Conservation (phyloP, 2,329 filamentous ascomycete genomes). For the Sporothrix schenckii region DNA sequence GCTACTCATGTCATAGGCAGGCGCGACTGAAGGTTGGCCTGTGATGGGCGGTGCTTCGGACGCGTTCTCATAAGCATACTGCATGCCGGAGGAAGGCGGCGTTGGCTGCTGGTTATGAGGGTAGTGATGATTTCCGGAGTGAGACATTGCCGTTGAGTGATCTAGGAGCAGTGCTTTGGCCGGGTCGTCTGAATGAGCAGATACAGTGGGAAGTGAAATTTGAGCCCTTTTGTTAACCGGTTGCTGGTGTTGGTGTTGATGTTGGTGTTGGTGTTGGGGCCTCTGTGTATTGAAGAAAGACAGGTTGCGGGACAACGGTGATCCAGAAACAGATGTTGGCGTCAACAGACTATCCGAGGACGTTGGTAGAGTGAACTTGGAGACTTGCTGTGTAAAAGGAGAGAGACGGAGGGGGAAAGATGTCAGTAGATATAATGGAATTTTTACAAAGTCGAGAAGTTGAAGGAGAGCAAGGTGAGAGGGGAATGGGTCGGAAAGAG, state of each 20-base stretch:
- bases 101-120: slow-evolving; percentile 6
- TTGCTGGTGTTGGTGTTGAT: background rate
- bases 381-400: background rate
- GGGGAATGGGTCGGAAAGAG: background rate
- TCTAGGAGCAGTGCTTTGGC: background rate
- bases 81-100: background rate
- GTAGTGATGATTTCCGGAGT: background rate
- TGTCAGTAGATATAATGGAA: slow-evolving; percentile 8
- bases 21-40: background rate
- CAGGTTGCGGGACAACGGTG: background rate
- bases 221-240: background rate
- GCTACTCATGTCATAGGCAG: background rate
- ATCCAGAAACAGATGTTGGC: slow-evolving; percentile 18
- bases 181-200: background rate
- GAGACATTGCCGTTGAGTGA: slow-evolving; percentile 5
- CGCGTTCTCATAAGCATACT: background rate
- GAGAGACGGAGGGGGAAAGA: background rate
- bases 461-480: background rate
- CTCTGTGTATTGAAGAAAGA: background rate
- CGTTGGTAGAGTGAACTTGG: slow-evolving; percentile 8
- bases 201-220: background rate
- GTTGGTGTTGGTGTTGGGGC: background rate
- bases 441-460: background rate
- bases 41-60: background rate
- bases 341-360: slow-evolving; percentile 10